These are phyloP conservation scores for Lanmaoa pseudosensibilis DNA, from an alignment of 768 basidiomycete genomes.

Conservation along the genomic window DNA sequence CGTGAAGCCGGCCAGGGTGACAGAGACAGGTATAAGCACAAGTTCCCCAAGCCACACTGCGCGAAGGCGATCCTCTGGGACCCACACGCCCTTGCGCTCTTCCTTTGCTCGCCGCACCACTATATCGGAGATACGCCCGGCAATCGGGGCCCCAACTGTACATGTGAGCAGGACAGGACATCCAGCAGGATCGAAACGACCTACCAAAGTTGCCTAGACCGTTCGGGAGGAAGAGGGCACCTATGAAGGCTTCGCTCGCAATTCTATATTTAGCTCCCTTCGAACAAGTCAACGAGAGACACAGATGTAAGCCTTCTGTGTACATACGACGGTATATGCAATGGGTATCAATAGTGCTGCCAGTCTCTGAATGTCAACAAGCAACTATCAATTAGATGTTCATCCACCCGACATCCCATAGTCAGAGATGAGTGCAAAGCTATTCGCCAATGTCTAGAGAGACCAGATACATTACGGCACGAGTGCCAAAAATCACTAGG, in stretches of 20 bases:
- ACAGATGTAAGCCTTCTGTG: neutral
- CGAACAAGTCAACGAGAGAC: neutral
- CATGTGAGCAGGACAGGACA: neutral
- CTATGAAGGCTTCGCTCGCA: conserved; percentile 21
- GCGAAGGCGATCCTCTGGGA: conserved; percentile 68
- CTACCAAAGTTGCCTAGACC: conserved; percentile 28
- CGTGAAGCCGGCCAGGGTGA: conserved; percentile 49
- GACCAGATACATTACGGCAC: neutral
- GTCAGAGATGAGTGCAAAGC: conserved; percentile 27
- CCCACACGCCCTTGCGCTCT: conserved; percentile 55
- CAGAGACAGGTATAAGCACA: conserved; percentile 52
- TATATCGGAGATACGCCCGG: conserved; percentile 59
- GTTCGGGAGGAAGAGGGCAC: conserved; percentile 26
- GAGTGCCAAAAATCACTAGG: neutral
- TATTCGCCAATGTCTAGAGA: conserved; percentile 44
- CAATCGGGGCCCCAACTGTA: conserved; percentile 58
- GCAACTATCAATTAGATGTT: neutral
- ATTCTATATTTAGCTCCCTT: conserved; percentile 49
- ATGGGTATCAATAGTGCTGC: conserved; percentile 55
- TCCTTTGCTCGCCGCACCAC: conserved; percentile 49
- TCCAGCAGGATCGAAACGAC: neutral
- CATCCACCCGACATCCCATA: conserved; percentile 32
- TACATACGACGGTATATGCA: conserved; percentile 62
- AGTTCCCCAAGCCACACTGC: conserved; percentile 48
- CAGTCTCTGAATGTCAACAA: neutral